A percentile compares a stretch with the other conserved stretches of the same genome.
Conservation (phyloP, 169 alveolate genomes). For the Sarcocystis neurona region DNA sequence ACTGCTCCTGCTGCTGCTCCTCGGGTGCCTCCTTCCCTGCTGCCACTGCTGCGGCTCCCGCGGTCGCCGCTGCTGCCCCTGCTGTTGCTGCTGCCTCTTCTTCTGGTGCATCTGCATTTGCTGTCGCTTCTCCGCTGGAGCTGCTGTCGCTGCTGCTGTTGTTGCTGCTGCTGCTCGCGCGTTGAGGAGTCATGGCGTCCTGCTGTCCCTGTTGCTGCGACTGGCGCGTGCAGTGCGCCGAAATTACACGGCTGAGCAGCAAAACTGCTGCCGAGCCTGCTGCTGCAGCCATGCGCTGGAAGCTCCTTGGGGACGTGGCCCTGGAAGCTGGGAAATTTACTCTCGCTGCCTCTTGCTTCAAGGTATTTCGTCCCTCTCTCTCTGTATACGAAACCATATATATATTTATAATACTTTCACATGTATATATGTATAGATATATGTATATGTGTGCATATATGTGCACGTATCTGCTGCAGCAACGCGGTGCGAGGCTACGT, state of each 20-base stretch:
- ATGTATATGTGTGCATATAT: neutral
- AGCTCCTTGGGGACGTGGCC: conserved; percentile 25
- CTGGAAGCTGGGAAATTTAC: neutral
- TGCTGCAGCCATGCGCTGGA: neutral
- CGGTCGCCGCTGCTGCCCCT: too few species aligned
- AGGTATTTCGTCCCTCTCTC: neutral
- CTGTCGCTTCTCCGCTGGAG: too few species aligned
- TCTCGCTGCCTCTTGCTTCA: conserved; percentile 20
- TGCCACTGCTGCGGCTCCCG: too few species aligned
- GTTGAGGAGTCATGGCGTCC: too few species aligned
- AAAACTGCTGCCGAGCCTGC: neutral
- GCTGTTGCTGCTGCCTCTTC: too few species aligned
- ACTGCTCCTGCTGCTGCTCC: conserved; percentile 5
- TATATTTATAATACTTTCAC: neutral
- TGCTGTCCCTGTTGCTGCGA: neutral
- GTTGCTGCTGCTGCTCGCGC: too few species aligned
- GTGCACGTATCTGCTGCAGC: too few species aligned
- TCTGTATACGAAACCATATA: neutral
- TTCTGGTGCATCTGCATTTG: too few species aligned
- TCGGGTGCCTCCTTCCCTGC: too few species aligned
- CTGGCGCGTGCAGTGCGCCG: conserved; percentile 27
- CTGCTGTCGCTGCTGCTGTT: too few species aligned
- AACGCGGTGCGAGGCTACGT: too few species aligned
- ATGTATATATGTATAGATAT: too few species aligned
- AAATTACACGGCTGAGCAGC: conserved; percentile 1